Evolutionary conservation across 176 grass and related monocot genomes (phyloP), one percentile per base, ranked within the genome.

Genomic region (Eleusine coracana): DNA sequence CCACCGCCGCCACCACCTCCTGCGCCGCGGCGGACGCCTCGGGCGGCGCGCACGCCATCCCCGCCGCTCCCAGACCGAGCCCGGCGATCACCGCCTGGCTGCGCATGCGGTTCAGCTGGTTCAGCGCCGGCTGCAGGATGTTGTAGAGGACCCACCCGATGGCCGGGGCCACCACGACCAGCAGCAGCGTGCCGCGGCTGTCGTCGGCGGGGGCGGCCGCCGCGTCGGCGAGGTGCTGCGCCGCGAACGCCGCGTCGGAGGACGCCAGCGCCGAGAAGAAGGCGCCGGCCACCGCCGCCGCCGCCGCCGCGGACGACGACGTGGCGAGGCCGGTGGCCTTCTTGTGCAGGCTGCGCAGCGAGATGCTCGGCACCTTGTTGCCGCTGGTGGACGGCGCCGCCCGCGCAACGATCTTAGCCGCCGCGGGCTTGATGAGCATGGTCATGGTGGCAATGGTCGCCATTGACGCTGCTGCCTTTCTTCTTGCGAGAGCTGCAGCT

Each of bases 91-190:
- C 51, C 51, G 51, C 16, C 51, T 55, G 51, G 51, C 51, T 56
- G 50, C 71, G 84, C 92, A 94, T 91, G 55, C 81, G 71, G 72
- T 89, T 91, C 1, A 95, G 56, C 82, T 95, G 93, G 87, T 95
- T 95, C 17, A 95, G 78, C 83, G 93, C 90, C 41, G 93, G 93
- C 88, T 92, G 88, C 36, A 92, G 84, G 78, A 95, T 95, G 93
- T 95, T 95, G 90, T 90, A 95, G 15, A 95, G 78, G n/a, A 95
- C 93, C 93, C 90, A 95, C 0, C 81, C 82, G 58, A 95, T 77
- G 1, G 93, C 93, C 6, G 54, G 52, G 5, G 18, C 52, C 18
- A 56, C 52, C 52, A 56, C 52, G 4, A 56, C 5, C 52, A 56
- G 52, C 18, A 59, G 56, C 56, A 59, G 56, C 56, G 56, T 23